Evolutionary conservation across 805 yeast species (phyloP), one percentile per base, ranked within the genome.

Genomic region (Ogataea glucozyma): DNA sequence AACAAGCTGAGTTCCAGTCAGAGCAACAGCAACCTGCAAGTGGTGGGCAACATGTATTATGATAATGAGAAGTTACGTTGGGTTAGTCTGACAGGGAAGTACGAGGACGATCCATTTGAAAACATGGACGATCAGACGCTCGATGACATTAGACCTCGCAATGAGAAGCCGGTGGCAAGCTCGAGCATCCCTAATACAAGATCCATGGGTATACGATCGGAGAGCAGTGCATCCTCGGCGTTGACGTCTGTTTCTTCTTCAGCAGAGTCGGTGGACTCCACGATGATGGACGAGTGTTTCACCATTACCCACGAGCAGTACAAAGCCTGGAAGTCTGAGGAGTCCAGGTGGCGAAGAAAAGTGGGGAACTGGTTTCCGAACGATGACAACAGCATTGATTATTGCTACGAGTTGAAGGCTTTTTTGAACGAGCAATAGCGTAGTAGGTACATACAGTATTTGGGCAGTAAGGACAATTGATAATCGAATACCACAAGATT

Each of bases 21-120:
- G 49, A 50, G 49, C 41, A 42, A 26, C 30, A 44, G 47, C 13
- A 68, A 70, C n/a, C 53, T 61, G n/a, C 77, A 74, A 41, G 57
- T 68, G 14, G 71, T 73, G 6, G 76, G 76, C 2, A 71, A 75
- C 49, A 82, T 82, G 88, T 66, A 71, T 20, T 82, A 78, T 56
- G 86, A 81, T 56, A 70, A 76, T 8, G 75, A 72, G 21, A 72
- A 73, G 27, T 58, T 79, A 58, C 58, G 78, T 46, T 82, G 88
- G 88, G 69, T 79, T n/a, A 77, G 74, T 49, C 47, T 72, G 31
- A 65, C 56, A 10, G 74, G 71, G 4, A 65, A 67, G 31, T 65
- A 62, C 26, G 68, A 67, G 27, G 70, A 65, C 40, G 70, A 65
- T 48, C 76, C 79, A 3, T 76, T 80, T 48, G 72, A 66, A 29